Percentiles rank a stretch among this genome's conserved stretches.
Evolutionary conservation across 768 basidiomycete genomes (phyloP).

Genomic region (Auricularia heimuer): DNA sequence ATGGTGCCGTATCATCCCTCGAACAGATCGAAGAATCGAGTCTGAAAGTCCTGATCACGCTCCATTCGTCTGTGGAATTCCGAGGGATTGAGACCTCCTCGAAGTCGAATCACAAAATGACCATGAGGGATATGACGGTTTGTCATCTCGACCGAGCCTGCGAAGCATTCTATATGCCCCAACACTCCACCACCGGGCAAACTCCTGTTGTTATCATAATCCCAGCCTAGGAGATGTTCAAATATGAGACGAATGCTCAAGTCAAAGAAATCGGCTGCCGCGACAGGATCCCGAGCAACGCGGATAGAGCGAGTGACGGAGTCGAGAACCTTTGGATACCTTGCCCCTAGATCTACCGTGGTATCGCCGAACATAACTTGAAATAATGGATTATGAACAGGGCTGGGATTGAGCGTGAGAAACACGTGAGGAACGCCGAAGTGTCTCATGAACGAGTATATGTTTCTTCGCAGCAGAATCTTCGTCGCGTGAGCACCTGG

Average conservation of each 20-base stretch:
- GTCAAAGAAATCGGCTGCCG: too few relatives aligned
- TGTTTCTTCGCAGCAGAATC: constrained; percentile 15
- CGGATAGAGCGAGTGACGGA: too few relatives aligned
- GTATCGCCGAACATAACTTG: constrained; percentile 22
- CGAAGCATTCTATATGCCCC: constrained; percentile 22
- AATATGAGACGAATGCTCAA: too few relatives aligned
- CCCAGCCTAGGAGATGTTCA: too few relatives aligned
- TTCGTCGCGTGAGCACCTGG: constrained; percentile 11
- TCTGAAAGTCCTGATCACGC: constrained; percentile 11
- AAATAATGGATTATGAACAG: constrained; percentile 21
- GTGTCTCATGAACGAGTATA: constrained; percentile 19
- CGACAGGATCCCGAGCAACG: too few relatives aligned
- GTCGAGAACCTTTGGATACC: too few relatives aligned
- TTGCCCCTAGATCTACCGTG: not conserved
- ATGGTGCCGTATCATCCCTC: too few relatives aligned
- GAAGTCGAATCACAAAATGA: constrained; percentile 24
- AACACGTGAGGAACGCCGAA: constrained; percentile 22
- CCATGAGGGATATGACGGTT: constrained; percentile 21
- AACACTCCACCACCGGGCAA: constrained; percentile 1
- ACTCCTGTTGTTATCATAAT: too few relatives aligned
- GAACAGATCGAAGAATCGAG: constrained; percentile 20
- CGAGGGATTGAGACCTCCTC: too few relatives aligned
- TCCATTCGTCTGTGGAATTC: constrained; percentile 11
- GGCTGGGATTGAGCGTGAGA: constrained; percentile 19
- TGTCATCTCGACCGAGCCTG: constrained; percentile 20